Percentiles rank a stretch among this genome's conserved stretches.
Evolutionary conservation across 106 monocot species (phyloP).

Genomic region (Xerophyta viscosa): DNA sequence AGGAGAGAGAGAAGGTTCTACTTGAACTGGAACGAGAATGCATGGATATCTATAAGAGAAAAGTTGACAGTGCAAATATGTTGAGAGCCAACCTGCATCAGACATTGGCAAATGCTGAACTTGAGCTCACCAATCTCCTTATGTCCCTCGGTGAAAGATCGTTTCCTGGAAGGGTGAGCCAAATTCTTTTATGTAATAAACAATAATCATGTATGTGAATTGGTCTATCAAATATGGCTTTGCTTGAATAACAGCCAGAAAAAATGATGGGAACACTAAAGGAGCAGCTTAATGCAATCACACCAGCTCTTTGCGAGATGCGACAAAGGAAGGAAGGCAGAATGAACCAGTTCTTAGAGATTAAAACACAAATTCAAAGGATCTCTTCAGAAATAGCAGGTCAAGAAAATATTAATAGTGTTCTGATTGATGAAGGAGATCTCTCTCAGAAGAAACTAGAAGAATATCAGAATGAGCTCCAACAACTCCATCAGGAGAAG

Average conservation of each 20-base stretch:
- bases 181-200: not conserved
- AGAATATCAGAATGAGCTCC: constrained; percentile 50
- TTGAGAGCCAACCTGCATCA: constrained; percentile 42
- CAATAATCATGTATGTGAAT: not conserved
- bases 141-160: constrained; percentile 69
- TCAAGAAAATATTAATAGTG: constrained; percentile 3
- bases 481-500: constrained; percentile 55
- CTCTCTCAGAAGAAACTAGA: constrained; percentile 66
- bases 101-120: constrained; percentile 55
- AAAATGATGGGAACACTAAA: constrained; percentile 56
- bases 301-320: constrained; percentile 62
- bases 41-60: constrained; percentile 49
- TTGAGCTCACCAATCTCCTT: constrained; percentile 60
- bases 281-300: constrained; percentile 60
- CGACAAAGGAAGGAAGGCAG: constrained; percentile 51
- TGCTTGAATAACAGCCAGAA: constrained; percentile 30
- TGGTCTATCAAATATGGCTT: no score
- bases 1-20: constrained; percentile 46
- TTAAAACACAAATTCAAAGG: constrained; percentile 45
- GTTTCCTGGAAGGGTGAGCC: constrained; percentile 35
- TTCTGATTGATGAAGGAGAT: constrained; percentile 46
- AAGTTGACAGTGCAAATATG: constrained; percentile 62
- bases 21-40: constrained; percentile 65
- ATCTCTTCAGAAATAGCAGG: constrained; percentile 58
- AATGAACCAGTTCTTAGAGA: no score